Evolutionary conservation across 371 early-diverging fungal genomes (phyloP), one percentile per base, ranked within the genome.

Genomic region (Mucor sp.): DNA sequence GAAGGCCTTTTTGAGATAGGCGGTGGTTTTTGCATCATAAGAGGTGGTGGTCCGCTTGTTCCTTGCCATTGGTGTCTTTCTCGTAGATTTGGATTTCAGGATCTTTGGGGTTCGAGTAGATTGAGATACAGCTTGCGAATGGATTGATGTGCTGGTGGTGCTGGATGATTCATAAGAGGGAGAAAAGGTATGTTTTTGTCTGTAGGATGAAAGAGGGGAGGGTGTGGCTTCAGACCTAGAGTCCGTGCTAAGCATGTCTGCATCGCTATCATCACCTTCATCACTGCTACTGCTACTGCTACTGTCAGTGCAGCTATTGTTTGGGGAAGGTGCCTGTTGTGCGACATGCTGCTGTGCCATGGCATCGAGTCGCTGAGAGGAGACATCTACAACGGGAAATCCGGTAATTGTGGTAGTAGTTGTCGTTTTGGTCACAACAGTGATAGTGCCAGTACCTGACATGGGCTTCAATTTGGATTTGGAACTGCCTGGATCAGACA

Each of bases 1-100:
- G 41, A 83, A 83, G 3, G 77, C 61, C 0, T 75, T 65, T 37
- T 77, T 78, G 7, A 83, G 65, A 50, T 79, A 80, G 60, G 73
- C 72, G 0, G 79, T 75, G 0, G 79, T 83, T 23, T 72, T 62
- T 12, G 69, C 63, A 59, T 82, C 82, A 47, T 82, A 82, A 1
- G 79, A 79, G 12, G 82, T 82, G 9, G 74, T 76, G n/a, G 82
- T 82, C 3, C 81, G 39, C 65, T 60, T 43, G 37, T 53, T 41
- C 21, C 41, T 56, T 28, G 9, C 9, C 1, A 15, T 47, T 14
- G 53, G 7, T 0, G 0, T 53, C 11, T 25, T 23, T 53, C 27
- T 27, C 23, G 1, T 53, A 15, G 23, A 3, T 25, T 53, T 53
- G 3, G 8, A 15, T 23, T 53, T 53, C 23, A 23, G 3, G 53